These are phyloP conservation scores for Thermochaetoides thermophila DNA, from an alignment of 495 filamentous ascomycete genomes.

Conservation along the genomic window DNA sequence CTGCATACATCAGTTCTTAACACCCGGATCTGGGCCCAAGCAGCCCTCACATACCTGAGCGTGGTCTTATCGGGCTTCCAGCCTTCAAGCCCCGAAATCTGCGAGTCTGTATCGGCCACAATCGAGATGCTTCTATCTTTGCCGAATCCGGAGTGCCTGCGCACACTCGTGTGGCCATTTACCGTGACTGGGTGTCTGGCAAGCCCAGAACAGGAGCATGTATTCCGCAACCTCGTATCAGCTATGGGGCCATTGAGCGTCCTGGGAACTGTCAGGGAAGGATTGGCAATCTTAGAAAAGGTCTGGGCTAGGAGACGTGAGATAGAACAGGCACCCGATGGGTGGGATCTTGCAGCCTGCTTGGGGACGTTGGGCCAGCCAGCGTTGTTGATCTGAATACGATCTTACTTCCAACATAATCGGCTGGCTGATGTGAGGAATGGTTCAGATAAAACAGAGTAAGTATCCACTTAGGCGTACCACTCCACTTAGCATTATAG, in stretches of 20 bases:
- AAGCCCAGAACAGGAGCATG: conserved; percentile 23
- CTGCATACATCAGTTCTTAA: conserved; percentile 2
- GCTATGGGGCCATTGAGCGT: conserved; percentile 24
- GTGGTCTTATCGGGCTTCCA: conserved; percentile 41
- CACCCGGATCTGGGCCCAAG: conserved; percentile 33
- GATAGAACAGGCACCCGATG: conserved; percentile 15
- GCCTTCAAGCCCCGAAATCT: conserved; percentile 26
- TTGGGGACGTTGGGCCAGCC: conserved; percentile 23
- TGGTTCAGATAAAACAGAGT: no score
- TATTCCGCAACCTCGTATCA: conserved; percentile 25
- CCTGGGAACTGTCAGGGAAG: conserved; percentile 32
- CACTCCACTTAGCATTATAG: no score
- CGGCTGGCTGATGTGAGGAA: no score
- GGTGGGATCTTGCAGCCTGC: conserved; percentile 26
- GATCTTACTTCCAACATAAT: no score
- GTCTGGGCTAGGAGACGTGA: conserved; percentile 30
- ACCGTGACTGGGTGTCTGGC: conserved; percentile 39
- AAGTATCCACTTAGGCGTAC: no score
- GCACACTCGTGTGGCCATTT: conserved; percentile 36
- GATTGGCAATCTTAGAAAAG: conserved; percentile 35
- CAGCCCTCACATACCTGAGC: conserved; percentile 32
- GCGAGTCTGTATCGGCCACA: conserved; percentile 19
- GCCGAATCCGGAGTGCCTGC: conserved; percentile 13
- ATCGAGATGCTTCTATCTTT: conserved; percentile 21
- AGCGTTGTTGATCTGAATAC: conserved; percentile 27